Evolutionary conservation across 495 filamentous ascomycete genomes (phyloP).

Genomic region (Talaromyces wortmannii): DNA sequence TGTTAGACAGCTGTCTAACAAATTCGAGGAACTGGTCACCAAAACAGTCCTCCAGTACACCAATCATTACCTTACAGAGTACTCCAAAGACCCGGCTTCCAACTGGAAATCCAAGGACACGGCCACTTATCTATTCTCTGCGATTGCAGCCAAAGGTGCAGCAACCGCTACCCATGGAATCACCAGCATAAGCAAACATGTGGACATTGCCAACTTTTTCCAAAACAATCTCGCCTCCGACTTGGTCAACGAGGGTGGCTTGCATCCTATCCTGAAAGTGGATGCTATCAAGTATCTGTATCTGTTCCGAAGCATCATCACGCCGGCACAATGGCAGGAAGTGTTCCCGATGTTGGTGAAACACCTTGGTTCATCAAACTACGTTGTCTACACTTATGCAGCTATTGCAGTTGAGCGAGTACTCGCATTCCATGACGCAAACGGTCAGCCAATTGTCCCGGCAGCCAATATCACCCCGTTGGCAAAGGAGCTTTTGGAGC

Average conservation of each 20-base stretch:
- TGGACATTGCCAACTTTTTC: slow-evolving; percentile 91
- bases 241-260: slow-evolving; percentile 55
- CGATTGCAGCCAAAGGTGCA: slow-evolving; percentile 85
- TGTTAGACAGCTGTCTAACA: slow-evolving; percentile 74
- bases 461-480: slow-evolving; percentile 66
- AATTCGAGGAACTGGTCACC: slow-evolving; percentile 80
- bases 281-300: slow-evolving; percentile 98
- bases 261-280: slow-evolving; percentile 84
- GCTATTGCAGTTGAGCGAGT: slow-evolving; percentile 89
- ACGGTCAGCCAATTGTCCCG: slow-evolving; percentile 67
- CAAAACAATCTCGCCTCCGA: slow-evolving; percentile 81
- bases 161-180: slow-evolving; percentile 82
- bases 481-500: slow-evolving; percentile 78
- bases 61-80: slow-evolving; percentile 65
- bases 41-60: slow-evolving; percentile 75
- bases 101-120: slow-evolving; percentile 98
- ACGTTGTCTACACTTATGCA: slow-evolving; percentile 95
- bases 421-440: slow-evolving; percentile 68
- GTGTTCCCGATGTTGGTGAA: slow-evolving; percentile 87
- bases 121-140: slow-evolving; percentile 88
- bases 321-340: slow-evolving; percentile 77
- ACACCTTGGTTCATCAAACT: slow-evolving; percentile 78
- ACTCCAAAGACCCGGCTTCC: slow-evolving; percentile 55
- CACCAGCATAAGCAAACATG: slow-evolving; percentile 72
- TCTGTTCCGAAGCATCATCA: slow-evolving; percentile 84